Evolutionary conservation across 768 basidiomycete species (phyloP), one percentile per base, ranked within the genome.

Genomic region (Kwoniella bestiolae): DNA sequence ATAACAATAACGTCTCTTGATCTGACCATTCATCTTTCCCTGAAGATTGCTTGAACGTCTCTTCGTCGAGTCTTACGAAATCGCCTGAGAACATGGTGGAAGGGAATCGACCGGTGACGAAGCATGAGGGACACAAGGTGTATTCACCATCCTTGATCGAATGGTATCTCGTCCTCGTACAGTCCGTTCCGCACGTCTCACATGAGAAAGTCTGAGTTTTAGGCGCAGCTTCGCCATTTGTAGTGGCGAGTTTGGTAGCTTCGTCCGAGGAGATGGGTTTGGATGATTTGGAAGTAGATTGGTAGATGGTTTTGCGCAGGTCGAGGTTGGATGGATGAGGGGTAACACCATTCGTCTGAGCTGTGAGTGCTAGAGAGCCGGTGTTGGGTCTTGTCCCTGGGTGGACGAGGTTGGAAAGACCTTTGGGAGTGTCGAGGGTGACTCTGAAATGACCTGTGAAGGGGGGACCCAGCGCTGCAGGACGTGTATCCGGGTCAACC

Each of bases 391-490:
- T 74, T 18, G 82, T 82, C n/a, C 84, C 84, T 1, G 83, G 83
- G 67, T 84, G 96, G 9, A 96, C 86, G n/a, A 80, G 74, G 14
- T 96, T 96, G 72, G 94, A 92, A 1, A 99, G 86, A 14, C 96
- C 96, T 50, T 93, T 91, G 32, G 96, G 96, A 0, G 95, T 94
- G 78, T 99, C 96, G 70, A 98, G 88, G 58, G 96, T 88, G 76
- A 99, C 92, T 63, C 96, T 90, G 87, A 95, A 99, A 81, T 99
- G 96, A 26, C 96, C 96, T 1, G 96, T 98, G 82, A 97, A 98
- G 26, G 96, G 96, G 23, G 96, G 96, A 6, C 91, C 93, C 23
- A 98, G 86, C 0, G 95, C 87, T 1, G 96, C 91, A 3, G 96
- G 96, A 56, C 94, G 87, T 65, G 92, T 89, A 77, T 97, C 95